These are phyloP conservation scores for Dactylellina leptospora DNA, from an alignment of 2,329 filamentous ascomycete species.

Conservation along the genomic window DNA sequence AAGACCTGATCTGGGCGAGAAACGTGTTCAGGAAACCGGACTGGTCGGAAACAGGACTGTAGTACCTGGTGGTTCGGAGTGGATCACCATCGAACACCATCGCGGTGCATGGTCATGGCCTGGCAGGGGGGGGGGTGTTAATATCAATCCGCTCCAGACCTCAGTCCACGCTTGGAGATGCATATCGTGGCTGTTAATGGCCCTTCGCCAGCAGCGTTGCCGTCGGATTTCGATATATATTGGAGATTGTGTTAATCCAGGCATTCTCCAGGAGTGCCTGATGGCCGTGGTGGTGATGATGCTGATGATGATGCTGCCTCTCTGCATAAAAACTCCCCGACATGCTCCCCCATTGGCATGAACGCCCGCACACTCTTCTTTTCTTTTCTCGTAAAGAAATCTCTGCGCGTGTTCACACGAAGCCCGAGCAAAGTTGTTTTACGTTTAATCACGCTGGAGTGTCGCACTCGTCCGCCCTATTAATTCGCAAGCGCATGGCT, in stretches of 20 bases:
- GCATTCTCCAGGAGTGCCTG: too few species aligned
- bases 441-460: constrained; percentile 28
- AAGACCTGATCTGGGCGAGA: constrained; percentile 35
- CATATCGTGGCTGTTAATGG: constrained; percentile 24
- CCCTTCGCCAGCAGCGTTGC: background rate
- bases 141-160: constrained; percentile 23
- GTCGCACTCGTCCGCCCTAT: constrained; percentile 12
- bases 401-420: constrained; percentile 25
- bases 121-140: constrained; percentile 30
- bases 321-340: too few species aligned
- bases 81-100: constrained; percentile 21
- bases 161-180: background rate
- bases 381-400: constrained; percentile 13
- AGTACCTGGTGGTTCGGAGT: too few species aligned
- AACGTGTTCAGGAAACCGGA: constrained; percentile 36
- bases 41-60: constrained; percentile 9
- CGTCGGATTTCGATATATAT: constrained; percentile 30
- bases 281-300: too few species aligned
- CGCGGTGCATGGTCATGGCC: too few species aligned
- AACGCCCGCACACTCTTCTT: too few species aligned
- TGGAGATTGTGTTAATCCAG: background rate
- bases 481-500: constrained; percentile 27
- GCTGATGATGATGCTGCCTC: too few species aligned
- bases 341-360: too few species aligned
- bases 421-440: constrained; percentile 26